Conservation (phyloP, 2,329 filamentous ascomycete species). For the Beauveria scarabaeidicola region DNA sequence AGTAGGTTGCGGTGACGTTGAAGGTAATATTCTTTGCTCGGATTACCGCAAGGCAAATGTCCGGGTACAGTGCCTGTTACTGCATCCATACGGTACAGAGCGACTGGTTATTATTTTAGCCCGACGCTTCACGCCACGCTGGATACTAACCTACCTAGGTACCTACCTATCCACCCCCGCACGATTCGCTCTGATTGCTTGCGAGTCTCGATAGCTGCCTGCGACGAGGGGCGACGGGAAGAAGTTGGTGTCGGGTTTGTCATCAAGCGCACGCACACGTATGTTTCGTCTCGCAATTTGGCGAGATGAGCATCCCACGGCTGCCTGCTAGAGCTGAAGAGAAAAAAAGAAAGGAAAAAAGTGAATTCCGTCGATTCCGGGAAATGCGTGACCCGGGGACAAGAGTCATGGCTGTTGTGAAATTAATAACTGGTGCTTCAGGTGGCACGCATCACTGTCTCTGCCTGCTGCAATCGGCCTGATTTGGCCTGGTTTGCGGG, state of each 20-base stretch:
- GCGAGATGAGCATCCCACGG: background rate
- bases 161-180: slow-evolving; percentile 2
- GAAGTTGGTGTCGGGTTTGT: background rate
- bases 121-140: background rate
- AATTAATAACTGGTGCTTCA: background rate
- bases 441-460: slow-evolving; percentile 7
- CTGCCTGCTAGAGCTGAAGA: background rate
- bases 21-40: background rate
- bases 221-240: background rate
- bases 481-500: background rate
- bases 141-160: no score
- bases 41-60: background rate
- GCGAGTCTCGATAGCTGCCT: background rate
- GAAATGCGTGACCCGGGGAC: background rate
- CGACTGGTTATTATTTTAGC: background rate
- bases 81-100: background rate
- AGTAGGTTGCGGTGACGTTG: no score
- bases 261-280: background rate
- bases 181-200: background rate
- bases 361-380: background rate
- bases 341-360: background rate
- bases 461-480: slow-evolving; percentile 7
- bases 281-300: background rate
- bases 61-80: background rate
- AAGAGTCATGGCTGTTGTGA: background rate